Base-by-base conservation (phyloP, 345 rosid genomes). In the Camelina laxa region DNA sequence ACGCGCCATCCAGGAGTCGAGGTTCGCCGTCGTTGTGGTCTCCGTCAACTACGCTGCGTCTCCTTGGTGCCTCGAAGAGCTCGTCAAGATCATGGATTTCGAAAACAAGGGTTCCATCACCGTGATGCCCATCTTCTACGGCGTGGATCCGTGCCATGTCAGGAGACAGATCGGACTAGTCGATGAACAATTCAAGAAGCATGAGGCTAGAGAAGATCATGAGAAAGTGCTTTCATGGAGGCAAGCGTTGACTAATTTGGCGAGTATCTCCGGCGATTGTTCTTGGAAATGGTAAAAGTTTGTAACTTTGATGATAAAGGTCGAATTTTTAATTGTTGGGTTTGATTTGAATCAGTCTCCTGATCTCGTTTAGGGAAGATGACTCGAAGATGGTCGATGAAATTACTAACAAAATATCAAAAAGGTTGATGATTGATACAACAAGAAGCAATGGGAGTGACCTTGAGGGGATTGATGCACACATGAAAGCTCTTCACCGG, bases 61-160 rank as follows among this genome's bases (percentile, higher is more conserved):
- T 49, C 4, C 27, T 22, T 78, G 78, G 78, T 78, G 81, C 16
- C 78, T 78, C 16, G 15, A 61, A 0, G 80, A 80, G 44, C 78
- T 80, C 4, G 67, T 72, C 11, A 60, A 67, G 71, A 80, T 80
- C n/a, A 65, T 77, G 54, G 60, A 64, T 5, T 63, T 63, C n/a
- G 64, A 3, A 0, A 24, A 77, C 3, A 27, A 4, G 13, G 20
- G 33, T 0, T 24, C 14, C 1, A 16, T 74, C 19, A 22, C 13
- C 4, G 84, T 78, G 2, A 48, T 81, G 3, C 84, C 81, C 0
- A 21, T 77, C 67, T 80, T 80, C 75, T 68, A 77, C 65, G 56
- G 44, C 13, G 69, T 79, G 2, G 58, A 70, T 4, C 82, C 80
- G 1, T 35, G 41, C 2, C 14, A 65, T 16, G 17, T 61, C 4